A percentile compares a stretch with the other conserved stretches of the same genome.
phyloP scores from a whole-genome alignment of 257 asterid genomes.

The Nicotiana obtusifolia region DNA sequence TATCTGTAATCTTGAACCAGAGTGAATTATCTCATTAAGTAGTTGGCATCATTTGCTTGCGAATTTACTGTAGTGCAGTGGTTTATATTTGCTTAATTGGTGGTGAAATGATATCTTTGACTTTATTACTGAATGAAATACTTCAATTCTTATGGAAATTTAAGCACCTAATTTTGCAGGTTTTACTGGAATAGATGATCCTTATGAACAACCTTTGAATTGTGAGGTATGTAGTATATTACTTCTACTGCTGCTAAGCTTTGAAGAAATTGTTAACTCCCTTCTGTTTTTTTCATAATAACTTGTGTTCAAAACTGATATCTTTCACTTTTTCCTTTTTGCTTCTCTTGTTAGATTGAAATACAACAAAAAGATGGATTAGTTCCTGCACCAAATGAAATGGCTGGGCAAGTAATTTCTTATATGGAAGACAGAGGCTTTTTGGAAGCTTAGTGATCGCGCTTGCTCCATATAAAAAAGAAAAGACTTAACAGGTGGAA shows the following conservation, averaged over 20 bases:
- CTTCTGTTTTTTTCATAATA: neutral
- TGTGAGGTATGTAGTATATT: constrained; percentile 51
- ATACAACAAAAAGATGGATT: constrained; percentile 53
- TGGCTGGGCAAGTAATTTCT: constrained; percentile 71
- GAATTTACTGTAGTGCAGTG: too few species aligned
- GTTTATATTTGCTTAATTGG: neutral
- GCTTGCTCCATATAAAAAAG: neutral
- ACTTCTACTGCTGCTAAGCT: neutral
- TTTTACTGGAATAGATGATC: constrained; percentile 96
- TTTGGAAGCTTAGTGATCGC: constrained; percentile 34
- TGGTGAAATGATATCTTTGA: neutral
- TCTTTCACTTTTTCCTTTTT: neutral
- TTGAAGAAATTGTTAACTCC: neutral
- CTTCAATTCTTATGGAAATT: neutral
- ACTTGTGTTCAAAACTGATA: neutral
- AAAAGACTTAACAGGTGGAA: neutral
- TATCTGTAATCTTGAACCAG: neutral
- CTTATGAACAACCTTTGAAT: constrained; percentile 78
- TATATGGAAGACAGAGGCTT: constrained; percentile 70
- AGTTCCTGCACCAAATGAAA: constrained; percentile 75
- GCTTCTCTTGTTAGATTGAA: constrained; percentile 52
- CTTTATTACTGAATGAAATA: neutral
- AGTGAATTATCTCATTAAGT: neutral
- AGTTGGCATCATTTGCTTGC: neutral
- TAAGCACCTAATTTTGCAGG: constrained; percentile 36